Conservation (phyloP, 768 basidiomycete species). For the Brasilioporus rufonigricans region DNA sequence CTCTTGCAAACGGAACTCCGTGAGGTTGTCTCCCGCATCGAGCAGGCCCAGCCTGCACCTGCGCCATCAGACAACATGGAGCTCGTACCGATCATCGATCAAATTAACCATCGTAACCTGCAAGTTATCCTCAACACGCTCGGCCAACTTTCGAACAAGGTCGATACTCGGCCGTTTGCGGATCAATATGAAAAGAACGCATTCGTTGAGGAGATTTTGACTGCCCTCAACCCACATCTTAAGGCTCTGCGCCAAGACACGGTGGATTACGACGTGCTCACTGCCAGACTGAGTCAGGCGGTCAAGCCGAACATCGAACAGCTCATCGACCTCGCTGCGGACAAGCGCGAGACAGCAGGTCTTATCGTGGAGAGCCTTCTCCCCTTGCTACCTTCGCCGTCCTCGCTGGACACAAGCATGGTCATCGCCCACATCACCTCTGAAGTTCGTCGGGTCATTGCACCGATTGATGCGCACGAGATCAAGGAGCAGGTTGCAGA, state of each 20-base stretch:
- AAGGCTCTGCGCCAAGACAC: slow-evolving; percentile 58
- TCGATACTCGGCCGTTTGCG: slow-evolving; percentile 35
- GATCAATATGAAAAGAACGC: slow-evolving; percentile 51
- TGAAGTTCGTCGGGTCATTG: slow-evolving; percentile 70
- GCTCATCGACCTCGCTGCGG: slow-evolving; percentile 84
- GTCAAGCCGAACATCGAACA: slow-evolving; percentile 89
- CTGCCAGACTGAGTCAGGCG: slow-evolving; percentile 72
- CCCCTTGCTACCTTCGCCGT: slow-evolving; percentile 55
- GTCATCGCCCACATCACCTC: slow-evolving; percentile 58
- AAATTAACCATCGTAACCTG: slow-evolving; percentile 54
- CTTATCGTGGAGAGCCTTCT: slow-evolving; percentile 73
- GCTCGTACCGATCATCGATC: slow-evolving; percentile 51
- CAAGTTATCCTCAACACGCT: slow-evolving; percentile 61
- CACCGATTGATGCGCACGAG: slow-evolving; percentile 78
- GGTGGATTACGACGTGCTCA: slow-evolving; percentile 77
- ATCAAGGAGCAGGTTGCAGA: slow-evolving; percentile 90
- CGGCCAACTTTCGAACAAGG: slow-evolving; percentile 40
- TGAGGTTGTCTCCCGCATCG: slow-evolving; percentile 45
- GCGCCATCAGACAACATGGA: slow-evolving; percentile 26
- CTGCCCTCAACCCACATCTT: slow-evolving; percentile 59
- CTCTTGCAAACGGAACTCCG: slow-evolving; percentile 61
- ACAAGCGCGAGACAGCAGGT: slow-evolving; percentile 83
- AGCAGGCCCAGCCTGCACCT: slow-evolving; percentile 21
- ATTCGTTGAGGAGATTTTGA: slow-evolving; percentile 59
- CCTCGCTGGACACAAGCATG: slow-evolving; percentile 49